Conservation (phyloP, 202 grass and related monocot species). For the Brachypodium distachyon region DNA sequence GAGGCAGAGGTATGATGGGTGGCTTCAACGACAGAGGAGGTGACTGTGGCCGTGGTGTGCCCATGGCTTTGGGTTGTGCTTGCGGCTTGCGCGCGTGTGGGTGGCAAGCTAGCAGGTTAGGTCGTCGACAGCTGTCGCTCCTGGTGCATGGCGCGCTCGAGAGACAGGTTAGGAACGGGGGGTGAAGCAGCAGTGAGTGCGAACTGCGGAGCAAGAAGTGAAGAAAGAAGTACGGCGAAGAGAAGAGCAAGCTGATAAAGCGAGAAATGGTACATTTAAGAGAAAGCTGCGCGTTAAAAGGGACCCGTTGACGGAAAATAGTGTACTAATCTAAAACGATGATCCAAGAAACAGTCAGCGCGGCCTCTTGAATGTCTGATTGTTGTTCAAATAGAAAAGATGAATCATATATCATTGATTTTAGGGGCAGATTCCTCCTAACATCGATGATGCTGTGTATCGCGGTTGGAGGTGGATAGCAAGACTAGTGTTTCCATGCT, state of each 20-base stretch:
- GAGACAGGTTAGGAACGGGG: not conserved
- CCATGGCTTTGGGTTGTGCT: slow-evolving; percentile 32
- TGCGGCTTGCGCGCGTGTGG: not conserved
- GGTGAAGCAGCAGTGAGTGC: not conserved
- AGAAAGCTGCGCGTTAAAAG: not conserved
- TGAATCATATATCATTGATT: too few relatives aligned
- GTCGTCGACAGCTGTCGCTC: slow-evolving; percentile 30
- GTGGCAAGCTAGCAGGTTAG: slow-evolving; percentile 10
- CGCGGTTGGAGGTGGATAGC: too few relatives aligned
- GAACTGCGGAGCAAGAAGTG: not conserved
- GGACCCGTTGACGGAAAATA: too few relatives aligned
- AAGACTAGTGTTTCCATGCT: too few relatives aligned
- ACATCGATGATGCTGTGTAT: too few relatives aligned
- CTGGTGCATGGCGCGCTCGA: not conserved
- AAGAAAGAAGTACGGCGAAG: not conserved
- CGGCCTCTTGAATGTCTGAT: not conserved
- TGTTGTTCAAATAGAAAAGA: not conserved
- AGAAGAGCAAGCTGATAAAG: not conserved
- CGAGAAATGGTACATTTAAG: not conserved
- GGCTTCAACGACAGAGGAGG: slow-evolving; percentile 11
- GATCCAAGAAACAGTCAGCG: not conserved
- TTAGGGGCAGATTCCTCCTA: not conserved
- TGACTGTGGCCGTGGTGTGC: slow-evolving; percentile 25
- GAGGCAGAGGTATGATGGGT: not conserved
- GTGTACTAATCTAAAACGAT: too few relatives aligned